Percentiles rank a stretch among this genome's conserved stretches.
These are phyloP conservation scores for Aphanomyces cochlioides DNA, from an alignment of 352 stramenopile species.

Conservation along the genomic window DNA sequence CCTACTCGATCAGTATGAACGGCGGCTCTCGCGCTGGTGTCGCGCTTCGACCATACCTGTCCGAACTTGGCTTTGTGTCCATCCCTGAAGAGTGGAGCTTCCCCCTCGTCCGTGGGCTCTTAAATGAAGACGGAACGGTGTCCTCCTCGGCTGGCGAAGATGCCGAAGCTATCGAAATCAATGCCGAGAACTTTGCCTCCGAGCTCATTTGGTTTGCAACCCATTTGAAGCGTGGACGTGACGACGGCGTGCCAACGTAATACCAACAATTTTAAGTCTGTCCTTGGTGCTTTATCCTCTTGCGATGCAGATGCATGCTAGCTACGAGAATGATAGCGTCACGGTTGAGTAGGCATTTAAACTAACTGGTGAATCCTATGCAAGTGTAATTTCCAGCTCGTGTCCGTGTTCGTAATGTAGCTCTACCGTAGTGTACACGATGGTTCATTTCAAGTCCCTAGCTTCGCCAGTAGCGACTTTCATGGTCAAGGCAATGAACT, in stretches of 20 bases:
- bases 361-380: no score
- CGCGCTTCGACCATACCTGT: slow-evolving; percentile 44
- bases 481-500: no score
- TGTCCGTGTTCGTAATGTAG: no score
- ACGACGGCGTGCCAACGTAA: neutral
- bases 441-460: no score
- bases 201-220: slow-evolving; percentile 7
- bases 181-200: neutral
- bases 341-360: no score
- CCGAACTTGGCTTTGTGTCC: slow-evolving; percentile 43
- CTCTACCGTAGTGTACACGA: no score
- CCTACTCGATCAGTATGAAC: slow-evolving; percentile 57
- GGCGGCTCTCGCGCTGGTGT: slow-evolving; percentile 49
- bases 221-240: neutral
- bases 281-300: no score
- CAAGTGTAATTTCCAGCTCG: no score
- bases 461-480: no score
- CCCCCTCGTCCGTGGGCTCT: slow-evolving; percentile 43
- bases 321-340: no score
- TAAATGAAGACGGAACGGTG: slow-evolving; percentile 43
- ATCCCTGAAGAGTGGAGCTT: slow-evolving; percentile 39
- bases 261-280: no score
- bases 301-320: no score
- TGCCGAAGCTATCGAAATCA: slow-evolving; percentile 28
- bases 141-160: slow-evolving; percentile 34